Percentiles rank a stretch among this genome's conserved stretches.
These are phyloP conservation scores for Beauveria pseudobassiana DNA, from an alignment of 2,329 filamentous ascomycete species.

Conservation along the genomic window DNA sequence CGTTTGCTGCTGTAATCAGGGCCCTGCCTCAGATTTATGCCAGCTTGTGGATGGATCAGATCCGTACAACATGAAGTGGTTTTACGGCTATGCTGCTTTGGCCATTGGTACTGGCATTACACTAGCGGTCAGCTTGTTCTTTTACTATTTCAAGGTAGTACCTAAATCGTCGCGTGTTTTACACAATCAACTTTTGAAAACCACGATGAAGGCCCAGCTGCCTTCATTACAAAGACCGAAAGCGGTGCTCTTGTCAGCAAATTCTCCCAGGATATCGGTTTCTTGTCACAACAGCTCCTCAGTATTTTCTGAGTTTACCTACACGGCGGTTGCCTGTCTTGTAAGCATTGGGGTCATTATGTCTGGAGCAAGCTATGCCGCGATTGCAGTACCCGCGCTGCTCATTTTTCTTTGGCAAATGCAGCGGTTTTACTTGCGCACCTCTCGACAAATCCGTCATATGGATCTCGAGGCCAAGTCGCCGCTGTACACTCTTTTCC, in stretches of 20 bases:
- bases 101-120: neutral
- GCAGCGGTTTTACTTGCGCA: conserved; percentile 27
- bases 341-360: conserved; percentile 17
- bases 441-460: conserved; percentile 29
- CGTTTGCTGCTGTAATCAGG: neutral
- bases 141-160: conserved; percentile 9
- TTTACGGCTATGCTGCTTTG: conserved; percentile 2
- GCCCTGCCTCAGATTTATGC: conserved; percentile 8
- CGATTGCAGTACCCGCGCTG: conserved; percentile 21
- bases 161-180: conserved; percentile 8
- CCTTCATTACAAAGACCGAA: conserved; percentile 3
- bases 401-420: conserved; percentile 20
- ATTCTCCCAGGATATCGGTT: conserved; percentile 22
- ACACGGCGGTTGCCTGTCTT: neutral
- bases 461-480: conserved; percentile 29
- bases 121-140: conserved; percentile 2
- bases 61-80: conserved; percentile 9
- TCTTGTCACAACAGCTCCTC: conserved; percentile 20
- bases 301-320: conserved; percentile 12
- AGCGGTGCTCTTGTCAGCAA: conserved; percentile 12
- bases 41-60: conserved; percentile 12
- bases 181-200: neutral
- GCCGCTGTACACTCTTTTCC: conserved; percentile 28
- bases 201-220: conserved; percentile 13
- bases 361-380: conserved; percentile 22